Conservation (phyloP, 345 rosid genomes). For the Brassica incana region DNA sequence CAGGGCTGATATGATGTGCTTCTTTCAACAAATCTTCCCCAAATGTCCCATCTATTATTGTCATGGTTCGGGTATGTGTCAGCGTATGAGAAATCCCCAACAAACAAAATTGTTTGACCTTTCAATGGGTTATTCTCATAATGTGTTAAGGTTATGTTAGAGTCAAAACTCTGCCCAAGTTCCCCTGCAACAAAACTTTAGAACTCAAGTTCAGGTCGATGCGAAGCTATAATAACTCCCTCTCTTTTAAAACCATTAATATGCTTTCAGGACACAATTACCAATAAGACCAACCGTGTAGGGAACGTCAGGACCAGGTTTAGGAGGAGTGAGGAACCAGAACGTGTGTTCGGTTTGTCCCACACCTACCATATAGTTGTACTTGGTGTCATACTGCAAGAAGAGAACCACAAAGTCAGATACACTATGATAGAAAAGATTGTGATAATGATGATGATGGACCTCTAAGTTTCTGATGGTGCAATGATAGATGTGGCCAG, state of each 20-base stretch:
- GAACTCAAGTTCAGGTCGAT: not conserved
- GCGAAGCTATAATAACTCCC: not conserved
- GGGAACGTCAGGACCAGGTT: constrained; percentile 65
- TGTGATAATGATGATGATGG: not conserved
- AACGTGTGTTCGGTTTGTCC: constrained; percentile 49
- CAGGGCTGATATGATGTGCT: constrained; percentile 33
- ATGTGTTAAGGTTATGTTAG: not conserved
- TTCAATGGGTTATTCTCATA: not conserved
- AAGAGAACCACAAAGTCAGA: constrained; percentile 2
- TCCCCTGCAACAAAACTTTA: not conserved
- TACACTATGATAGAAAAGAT: not conserved
- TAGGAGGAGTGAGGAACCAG: constrained; percentile 75
- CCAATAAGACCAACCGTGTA: constrained; percentile 68
- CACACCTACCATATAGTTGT: constrained; percentile 61
- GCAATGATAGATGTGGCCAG: constrained; percentile 90
- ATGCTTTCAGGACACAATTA: constrained; percentile 5
- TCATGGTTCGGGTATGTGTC: not conserved
- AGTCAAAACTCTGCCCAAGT: constrained; percentile 9
- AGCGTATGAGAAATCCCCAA: not conserved
- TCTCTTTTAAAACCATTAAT: not conserved
- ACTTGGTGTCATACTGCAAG: constrained; percentile 57
- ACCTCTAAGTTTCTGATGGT: constrained; percentile 68
- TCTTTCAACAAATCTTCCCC: not conserved
- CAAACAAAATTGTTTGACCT: not conserved
- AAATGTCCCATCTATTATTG: not conserved